These are phyloP conservation scores for Leccinum ochraceum DNA, from an alignment of 768 basidiomycete genomes.

Conservation along the genomic window DNA sequence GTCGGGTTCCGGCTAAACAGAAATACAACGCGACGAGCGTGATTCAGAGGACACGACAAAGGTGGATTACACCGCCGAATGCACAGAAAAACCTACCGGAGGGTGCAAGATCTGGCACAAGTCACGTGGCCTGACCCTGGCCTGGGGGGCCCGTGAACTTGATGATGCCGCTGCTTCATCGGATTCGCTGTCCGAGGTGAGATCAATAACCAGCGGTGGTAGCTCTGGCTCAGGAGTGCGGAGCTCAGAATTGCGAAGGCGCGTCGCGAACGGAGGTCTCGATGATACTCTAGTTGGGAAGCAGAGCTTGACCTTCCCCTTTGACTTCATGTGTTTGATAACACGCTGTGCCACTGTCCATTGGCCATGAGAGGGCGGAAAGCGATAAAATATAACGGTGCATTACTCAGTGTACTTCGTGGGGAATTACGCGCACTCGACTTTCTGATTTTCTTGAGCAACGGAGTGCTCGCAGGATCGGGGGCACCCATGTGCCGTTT, in stretches of 20 bases:
- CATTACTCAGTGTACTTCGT: conserved; percentile 25
- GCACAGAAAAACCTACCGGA: conserved; percentile 14
- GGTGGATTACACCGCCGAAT: neutral
- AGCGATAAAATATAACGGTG: neutral
- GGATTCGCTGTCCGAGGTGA: conserved; percentile 16
- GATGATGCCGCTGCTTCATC: conserved; percentile 2
- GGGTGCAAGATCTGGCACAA: neutral
- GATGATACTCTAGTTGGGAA: conserved; percentile 20
- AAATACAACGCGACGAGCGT: neutral
- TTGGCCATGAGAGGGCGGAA: conserved; percentile 7
- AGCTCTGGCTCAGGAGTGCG: conserved; percentile 3
- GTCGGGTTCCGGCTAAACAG: conserved; percentile 12
- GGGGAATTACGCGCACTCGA: conserved; percentile 20
- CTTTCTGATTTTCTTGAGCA: conserved; percentile 23
- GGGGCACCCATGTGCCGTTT: conserved; percentile 15
- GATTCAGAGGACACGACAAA: conserved; percentile 3
- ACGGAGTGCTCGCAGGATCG: conserved; percentile 7
- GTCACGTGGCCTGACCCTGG: neutral
- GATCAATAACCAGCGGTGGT: conserved; percentile 21
- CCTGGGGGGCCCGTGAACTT: neutral
- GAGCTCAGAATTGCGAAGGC: conserved; percentile 15
- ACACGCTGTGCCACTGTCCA: conserved; percentile 27
- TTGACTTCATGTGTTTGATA: conserved; percentile 30
- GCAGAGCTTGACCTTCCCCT: conserved; percentile 26
- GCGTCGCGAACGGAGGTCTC: conserved; percentile 18